These are phyloP conservation scores for Sphagnum magellanicum DNA, from an alignment of 228 moss, liverwort and hornwort species.

Conservation along the genomic window DNA sequence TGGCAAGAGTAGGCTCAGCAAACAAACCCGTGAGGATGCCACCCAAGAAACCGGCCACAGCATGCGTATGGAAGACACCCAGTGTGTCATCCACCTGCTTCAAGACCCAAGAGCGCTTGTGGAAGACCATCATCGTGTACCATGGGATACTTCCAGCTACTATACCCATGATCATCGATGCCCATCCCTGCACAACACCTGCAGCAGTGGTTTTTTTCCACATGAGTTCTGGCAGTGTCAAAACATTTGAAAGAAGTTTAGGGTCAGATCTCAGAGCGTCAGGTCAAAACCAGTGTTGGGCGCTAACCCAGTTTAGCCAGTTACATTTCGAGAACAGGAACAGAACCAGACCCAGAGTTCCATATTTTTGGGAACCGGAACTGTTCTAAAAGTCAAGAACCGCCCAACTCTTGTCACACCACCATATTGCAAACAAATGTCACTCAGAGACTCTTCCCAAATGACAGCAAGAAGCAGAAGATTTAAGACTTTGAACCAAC, in stretches of 20 bases:
- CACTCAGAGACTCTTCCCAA: too few species aligned
- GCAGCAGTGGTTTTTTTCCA: not conserved
- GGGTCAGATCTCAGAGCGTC: too few species aligned
- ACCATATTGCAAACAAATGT: too few species aligned
- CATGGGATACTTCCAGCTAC: conserved; percentile 59
- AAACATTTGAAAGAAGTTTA: too few species aligned
- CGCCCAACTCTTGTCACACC: too few species aligned
- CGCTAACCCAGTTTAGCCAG: too few species aligned
- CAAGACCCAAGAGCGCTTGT: conserved; percentile 40
- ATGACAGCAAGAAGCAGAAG: not conserved
- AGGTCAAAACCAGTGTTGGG: too few species aligned
- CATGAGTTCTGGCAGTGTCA: not conserved
- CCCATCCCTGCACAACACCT: conserved; percentile 75
- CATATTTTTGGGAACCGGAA: too few species aligned
- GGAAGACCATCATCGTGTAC: conserved; percentile 71
- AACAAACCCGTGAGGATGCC: conserved; percentile 58
- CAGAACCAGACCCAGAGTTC: too few species aligned
- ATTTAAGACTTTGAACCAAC: too few species aligned
- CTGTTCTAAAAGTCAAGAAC: too few species aligned
- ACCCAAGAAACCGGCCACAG: conserved; percentile 62
- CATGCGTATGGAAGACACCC: conserved; percentile 91
- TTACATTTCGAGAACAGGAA: too few species aligned
- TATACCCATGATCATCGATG: conserved; percentile 62
- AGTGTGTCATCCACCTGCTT: conserved; percentile 68
- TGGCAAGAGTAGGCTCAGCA: conserved; percentile 50